Evolutionary conservation across 2,329 filamentous ascomycete species (phyloP).

Genomic region (Alternaria arbusti): DNA sequence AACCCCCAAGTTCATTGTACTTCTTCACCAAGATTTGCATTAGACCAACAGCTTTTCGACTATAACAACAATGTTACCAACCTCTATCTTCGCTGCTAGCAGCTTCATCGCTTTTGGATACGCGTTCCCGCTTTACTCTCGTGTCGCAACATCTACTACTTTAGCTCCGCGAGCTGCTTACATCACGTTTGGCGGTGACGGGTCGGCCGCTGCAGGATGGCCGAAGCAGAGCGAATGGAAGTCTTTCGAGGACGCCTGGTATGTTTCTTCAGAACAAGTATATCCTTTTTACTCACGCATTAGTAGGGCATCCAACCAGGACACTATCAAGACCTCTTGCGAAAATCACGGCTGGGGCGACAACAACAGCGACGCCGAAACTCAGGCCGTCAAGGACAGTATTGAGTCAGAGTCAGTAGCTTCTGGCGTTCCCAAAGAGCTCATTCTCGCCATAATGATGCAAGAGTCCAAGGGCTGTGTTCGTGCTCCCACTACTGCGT

Average conservation of each 20-base stretch:
- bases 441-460: conserved; percentile 54
- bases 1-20: background rate
- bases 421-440: conserved; percentile 48
- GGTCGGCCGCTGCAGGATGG: conserved; percentile 46
- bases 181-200: conserved; percentile 44
- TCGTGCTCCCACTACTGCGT: conserved; percentile 52
- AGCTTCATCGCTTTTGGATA: conserved; percentile 34
- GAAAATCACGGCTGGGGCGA: conserved; percentile 38
- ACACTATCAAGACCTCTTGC: conserved; percentile 48
- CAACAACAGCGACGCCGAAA: conserved; percentile 50
- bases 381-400: conserved; percentile 45
- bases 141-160: conserved; percentile 10
- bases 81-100: conserved; percentile 25
- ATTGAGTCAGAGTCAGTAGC: conserved; percentile 41
- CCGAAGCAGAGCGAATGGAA: conserved; percentile 44
- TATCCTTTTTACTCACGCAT: conserved; percentile 1
- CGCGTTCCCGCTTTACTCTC: conserved; percentile 28
- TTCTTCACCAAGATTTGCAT: background rate
- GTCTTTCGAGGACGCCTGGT: conserved; percentile 46
- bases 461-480: conserved; percentile 58
- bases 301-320: conserved; percentile 42
- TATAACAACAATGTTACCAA: background rate
- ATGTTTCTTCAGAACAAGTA: background rate
- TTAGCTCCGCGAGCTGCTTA: conserved; percentile 30
- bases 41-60: background rate